These are phyloP conservation scores for Suillus subluteus DNA, from an alignment of 768 basidiomycete species.

Conservation along the genomic window DNA sequence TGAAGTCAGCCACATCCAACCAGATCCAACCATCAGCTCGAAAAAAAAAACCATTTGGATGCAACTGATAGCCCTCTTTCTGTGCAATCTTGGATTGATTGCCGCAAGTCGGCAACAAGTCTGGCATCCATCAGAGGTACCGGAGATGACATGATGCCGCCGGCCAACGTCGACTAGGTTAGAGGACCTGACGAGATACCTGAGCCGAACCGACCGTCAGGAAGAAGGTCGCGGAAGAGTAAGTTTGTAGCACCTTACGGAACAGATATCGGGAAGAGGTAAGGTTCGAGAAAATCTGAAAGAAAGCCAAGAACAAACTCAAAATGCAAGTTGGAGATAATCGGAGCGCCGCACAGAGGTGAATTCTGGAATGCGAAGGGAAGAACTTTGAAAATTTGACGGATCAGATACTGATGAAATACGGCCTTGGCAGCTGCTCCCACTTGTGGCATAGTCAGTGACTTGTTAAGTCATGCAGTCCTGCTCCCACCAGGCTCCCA, in stretches of 20 bases:
- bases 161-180: not conserved
- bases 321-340: constrained; percentile 1
- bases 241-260: not conserved
- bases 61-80: constrained; percentile 72
- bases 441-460: not conserved
- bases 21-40: constrained; percentile 11
- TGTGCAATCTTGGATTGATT: constrained; percentile 71
- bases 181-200: not conserved
- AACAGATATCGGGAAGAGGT: not conserved
- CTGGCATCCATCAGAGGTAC: constrained; percentile 46
- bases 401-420: not conserved
- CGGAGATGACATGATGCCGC: not conserved
- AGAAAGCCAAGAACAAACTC: constrained; percentile 7
- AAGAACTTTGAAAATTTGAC: not conserved
- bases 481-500: not conserved
- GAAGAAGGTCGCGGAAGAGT: not conserved
- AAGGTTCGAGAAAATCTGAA: constrained; percentile 6
- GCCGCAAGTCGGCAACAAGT: constrained; percentile 58
- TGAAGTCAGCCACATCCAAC: constrained; percentile 17
- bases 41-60: constrained; percentile 69
- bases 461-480: not conserved
- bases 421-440: not conserved
- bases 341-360: not conserved
- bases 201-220: not conserved
- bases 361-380: constrained; percentile 5